Evolutionary conservation across 768 basidiomycete genomes (phyloP).

Genomic region (Boletus tylopilopsis): DNA sequence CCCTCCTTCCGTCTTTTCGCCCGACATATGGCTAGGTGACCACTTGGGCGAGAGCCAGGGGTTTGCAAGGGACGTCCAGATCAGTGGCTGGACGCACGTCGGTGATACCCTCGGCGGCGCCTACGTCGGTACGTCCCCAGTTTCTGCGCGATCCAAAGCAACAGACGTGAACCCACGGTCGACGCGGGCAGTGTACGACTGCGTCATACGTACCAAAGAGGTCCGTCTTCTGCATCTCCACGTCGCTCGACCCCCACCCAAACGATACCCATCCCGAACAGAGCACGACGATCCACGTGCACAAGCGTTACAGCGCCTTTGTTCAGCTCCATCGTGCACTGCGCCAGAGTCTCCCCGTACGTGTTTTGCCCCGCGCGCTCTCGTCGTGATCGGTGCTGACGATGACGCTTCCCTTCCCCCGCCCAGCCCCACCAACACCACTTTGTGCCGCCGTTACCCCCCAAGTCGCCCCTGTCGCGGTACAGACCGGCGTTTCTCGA

Average conservation of each 20-base stretch:
- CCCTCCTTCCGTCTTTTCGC: constrained; percentile 57
- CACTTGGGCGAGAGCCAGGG: constrained; percentile 48
- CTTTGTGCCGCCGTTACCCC: constrained; percentile 58
- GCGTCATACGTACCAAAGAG: constrained; percentile 65
- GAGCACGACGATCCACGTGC: constrained; percentile 60
- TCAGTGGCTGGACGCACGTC: constrained; percentile 70
- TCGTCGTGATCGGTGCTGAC: background rate
- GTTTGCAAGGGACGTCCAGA: constrained; percentile 63
- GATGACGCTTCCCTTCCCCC: background rate
- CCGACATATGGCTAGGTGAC: constrained; percentile 68
- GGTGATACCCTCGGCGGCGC: constrained; percentile 62
- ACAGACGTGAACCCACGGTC: background rate
- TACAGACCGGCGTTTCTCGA: constrained; percentile 70
- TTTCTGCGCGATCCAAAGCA: background rate
- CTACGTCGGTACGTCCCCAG: constrained; percentile 51
- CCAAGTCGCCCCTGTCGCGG: constrained; percentile 63
- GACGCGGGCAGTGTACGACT: constrained; percentile 54
- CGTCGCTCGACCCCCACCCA: too few species aligned
- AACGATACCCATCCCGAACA: constrained; percentile 24
- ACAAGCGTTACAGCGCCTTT: constrained; percentile 69
- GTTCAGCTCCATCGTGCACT: constrained; percentile 48
- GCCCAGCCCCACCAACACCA: constrained; percentile 43
- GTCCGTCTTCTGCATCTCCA: too few species aligned
- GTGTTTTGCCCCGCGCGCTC: too few species aligned
- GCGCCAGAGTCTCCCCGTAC: constrained; percentile 49